These are phyloP conservation scores for Petunia secreta DNA, from an alignment of 257 asterid genomes.

Conservation along the genomic window DNA sequence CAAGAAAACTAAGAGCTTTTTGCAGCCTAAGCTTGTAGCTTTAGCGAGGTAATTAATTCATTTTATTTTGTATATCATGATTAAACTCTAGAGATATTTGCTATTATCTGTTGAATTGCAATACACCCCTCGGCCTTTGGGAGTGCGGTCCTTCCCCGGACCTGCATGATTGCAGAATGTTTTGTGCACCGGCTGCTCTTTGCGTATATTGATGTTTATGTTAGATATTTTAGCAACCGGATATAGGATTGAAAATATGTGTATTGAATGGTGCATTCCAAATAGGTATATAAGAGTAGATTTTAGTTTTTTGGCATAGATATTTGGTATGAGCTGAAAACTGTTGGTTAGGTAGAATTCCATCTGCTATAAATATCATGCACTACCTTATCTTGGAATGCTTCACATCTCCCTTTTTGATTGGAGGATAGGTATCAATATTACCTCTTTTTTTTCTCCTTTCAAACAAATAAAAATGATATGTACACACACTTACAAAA, in stretches of 20 bases:
- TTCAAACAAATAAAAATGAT: too few relatives aligned
- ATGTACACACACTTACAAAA: too few relatives aligned
- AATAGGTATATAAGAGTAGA: not conserved
- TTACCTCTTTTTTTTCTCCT: too few relatives aligned
- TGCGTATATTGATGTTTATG: not conserved
- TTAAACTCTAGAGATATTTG: not conserved
- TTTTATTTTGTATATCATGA: not conserved
- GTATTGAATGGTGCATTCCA: not conserved
- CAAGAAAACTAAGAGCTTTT: conserved; percentile 85
- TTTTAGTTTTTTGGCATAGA: not conserved
- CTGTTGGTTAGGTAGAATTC: not conserved
- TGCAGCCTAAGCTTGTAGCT: conserved; percentile 85
- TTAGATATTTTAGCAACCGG: not conserved
- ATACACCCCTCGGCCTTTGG: too few relatives aligned
- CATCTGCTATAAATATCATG: not conserved
- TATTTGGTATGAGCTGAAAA: not conserved
- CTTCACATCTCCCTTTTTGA: not conserved
- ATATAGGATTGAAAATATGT: not conserved
- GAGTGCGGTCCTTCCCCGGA: too few relatives aligned
- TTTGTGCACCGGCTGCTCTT: too few relatives aligned
- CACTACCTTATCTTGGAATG: not conserved
- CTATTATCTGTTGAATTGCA: not conserved
- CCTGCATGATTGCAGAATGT: too few relatives aligned
- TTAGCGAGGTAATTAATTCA: conserved; percentile 64
- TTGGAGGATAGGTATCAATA: not conserved